Base-by-base conservation (phyloP, 441 rosid species). In the Metrosideros polymorpha region DNA sequence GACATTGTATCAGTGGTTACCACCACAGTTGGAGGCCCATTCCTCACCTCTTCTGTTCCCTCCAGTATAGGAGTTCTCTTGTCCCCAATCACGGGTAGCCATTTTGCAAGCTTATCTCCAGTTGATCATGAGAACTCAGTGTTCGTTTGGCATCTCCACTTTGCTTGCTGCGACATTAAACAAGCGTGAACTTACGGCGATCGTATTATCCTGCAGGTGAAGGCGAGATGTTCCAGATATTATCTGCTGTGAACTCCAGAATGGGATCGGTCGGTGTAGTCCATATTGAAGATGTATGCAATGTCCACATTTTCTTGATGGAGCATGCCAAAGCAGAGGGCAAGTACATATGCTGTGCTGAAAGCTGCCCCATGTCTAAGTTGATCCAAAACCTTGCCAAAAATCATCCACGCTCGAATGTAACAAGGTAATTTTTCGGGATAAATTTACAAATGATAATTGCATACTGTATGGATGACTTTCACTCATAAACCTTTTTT, bases 181-280 rank as follows among this genome's bases (percentile, higher is more conserved):
- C n/a, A 77, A 43, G 10, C 49, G n/a, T 45, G 47, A 43, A 50
- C 77, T 83, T n/a, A 25, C 9, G 53, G 47, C 30, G 8, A 83
- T 43, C 87, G n/a, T 83, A 42, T 85, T 85, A 66, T n/a, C n/a
- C n/a, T 54, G 18, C 87, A 96, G 99, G 96, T 27, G 94, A 96
- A 75, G 47, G 89, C 6, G 89, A 89, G 89, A 88, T 92, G 84
- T 92, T 88, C 77, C 86, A 75, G 43, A 97, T 95, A 91, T 83
- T 96, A 43, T 93, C 95, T 47, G 94, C 96, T 29, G 98, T 95
- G 84, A 91, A 88, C 85, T 87, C 88, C 30, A 92, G 98, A 89
- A 95, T 96, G 95, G 97, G 98, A 51, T 94, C 98, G 22, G 88
- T 96, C 75, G 94, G 94, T 49, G 89, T 96, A 18, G 96, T 93